Evolutionary conservation across 371 early-diverging fungal genomes (phyloP), one percentile per base, ranked within the genome.

Genomic region (Mortierella sp.): DNA sequence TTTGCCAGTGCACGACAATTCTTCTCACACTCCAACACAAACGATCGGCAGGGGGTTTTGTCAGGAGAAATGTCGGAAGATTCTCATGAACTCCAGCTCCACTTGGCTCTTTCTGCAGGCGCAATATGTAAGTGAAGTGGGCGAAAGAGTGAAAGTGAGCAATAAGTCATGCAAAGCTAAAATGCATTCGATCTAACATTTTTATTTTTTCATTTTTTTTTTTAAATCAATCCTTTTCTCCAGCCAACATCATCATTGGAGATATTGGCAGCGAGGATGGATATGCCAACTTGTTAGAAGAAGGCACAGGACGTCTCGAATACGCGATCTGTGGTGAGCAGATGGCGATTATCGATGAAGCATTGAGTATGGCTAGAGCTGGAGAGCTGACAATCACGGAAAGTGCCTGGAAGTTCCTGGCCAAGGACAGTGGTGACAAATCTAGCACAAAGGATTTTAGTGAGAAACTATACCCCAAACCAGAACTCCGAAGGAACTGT

Each of bases 301-400:
- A 43, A 30, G 18, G 23, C 66, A 64, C 45, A 60, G 66, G 46
- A 4, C 21, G 87, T 50, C 50, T 87, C 16, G 87, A 87, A 60
- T 87, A 85, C 53, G 85, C 87, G 4, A 84, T 87, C 47, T 83
- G 87, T 64, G 87, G 87, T 0, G 83, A 84, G 19, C 84, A 80
- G 16, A 84, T 87, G 0, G 83, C 81, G 47, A 70, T 82, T 0
- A 57, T 87, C 21, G 87, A 87, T 28, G 81, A 82, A 3, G 84
- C 84, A 15, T 65, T 87, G 15, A 57, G 81, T 1, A 75, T 70
- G 48, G 87, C 87, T 44, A 83, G 84, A 60, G 85, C 85, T 12
- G 85, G 87, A 11, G 87, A 87, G 64, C 81, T 87, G 81, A 82
- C 84, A 25, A 82, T 87, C 37, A 87, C 87, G 1, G 71, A 77